A percentile compares a stretch with the other conserved stretches of the same genome.
These are phyloP conservation scores for Mucor mucedo DNA, from an alignment of 371 early-diverging fungal species.

Conservation along the genomic window DNA sequence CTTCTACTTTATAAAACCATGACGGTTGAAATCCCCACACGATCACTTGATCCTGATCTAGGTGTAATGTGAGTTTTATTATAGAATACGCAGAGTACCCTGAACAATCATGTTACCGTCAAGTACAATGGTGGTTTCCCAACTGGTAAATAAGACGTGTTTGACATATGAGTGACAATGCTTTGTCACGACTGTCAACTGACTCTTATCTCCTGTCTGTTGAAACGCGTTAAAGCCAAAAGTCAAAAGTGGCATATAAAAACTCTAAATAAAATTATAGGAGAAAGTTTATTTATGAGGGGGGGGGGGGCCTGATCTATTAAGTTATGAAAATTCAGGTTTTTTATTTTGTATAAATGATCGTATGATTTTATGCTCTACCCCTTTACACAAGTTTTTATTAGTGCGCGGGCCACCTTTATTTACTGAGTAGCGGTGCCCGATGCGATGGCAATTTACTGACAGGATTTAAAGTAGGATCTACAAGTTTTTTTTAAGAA, in stretches of 20 bases:
- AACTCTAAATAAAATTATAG: too few relatives aligned
- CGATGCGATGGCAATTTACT: too few relatives aligned
- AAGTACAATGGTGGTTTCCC: conserved; percentile 41
- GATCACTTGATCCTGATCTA: conserved; percentile 23
- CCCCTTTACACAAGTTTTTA: too few relatives aligned
- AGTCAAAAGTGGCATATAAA: conserved; percentile 16
- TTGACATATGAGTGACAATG: conserved; percentile 4
- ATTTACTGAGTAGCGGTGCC: too few relatives aligned
- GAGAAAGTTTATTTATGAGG: too few relatives aligned
- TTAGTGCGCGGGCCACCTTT: too few relatives aligned
- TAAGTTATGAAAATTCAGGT: too few relatives aligned
- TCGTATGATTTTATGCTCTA: too few relatives aligned
- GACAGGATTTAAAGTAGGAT: too few relatives aligned
- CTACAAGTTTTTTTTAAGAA: too few relatives aligned
- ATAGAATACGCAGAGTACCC: background rate
- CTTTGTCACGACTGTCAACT: background rate
- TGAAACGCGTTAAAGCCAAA: conserved; percentile 46
- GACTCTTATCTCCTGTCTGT: conserved; percentile 21
- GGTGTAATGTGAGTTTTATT: background rate
- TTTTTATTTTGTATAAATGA: too few relatives aligned
- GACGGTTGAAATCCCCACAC: conserved; percentile 37
- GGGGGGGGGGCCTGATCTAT: too few relatives aligned
- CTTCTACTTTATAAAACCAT: background rate
- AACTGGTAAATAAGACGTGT: conserved; percentile 28
- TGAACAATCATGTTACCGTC: conserved; percentile 21